Evolutionary conservation across 2,329 filamentous ascomycete genomes (phyloP).

Genomic region (Pleurostoma richardsiae): DNA sequence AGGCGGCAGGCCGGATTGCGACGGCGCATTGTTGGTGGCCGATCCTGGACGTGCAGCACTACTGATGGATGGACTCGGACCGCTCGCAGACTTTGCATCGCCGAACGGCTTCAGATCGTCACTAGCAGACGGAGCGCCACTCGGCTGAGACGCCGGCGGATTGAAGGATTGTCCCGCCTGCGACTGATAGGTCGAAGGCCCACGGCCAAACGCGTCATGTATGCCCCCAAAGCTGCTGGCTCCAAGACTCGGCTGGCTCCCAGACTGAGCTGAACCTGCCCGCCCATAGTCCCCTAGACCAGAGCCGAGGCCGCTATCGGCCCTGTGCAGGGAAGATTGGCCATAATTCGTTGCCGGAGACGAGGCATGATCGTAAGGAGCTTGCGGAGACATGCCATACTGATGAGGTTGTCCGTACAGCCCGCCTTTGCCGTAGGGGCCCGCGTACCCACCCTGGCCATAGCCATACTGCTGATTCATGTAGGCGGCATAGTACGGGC

Average conservation of each 20-base stretch:
- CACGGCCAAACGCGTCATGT: constrained; percentile 51
- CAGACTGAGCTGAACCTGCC: constrained; percentile 42
- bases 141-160: constrained; percentile 41
- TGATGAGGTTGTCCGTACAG: constrained; percentile 49
- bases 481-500: constrained; percentile 59
- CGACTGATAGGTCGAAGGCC: constrained; percentile 48
- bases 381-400: constrained; percentile 52
- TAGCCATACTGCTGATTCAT: constrained; percentile 47
- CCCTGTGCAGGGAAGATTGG: constrained; percentile 46
- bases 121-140: constrained; percentile 30
- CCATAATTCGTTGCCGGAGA: constrained; percentile 49
- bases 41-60: constrained; percentile 54
- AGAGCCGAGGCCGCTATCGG: constrained; percentile 43
- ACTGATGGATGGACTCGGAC: constrained; percentile 51
- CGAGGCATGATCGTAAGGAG: constrained; percentile 50
- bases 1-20: constrained; percentile 50
- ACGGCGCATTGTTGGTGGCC: constrained; percentile 47
- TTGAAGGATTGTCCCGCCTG: constrained; percentile 50
- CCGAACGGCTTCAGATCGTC: constrained; percentile 58
- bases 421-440: constrained; percentile 50
- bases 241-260: constrained; percentile 43
- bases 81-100: constrained; percentile 47
- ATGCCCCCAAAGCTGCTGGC: constrained; percentile 46
- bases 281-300: constrained; percentile 51
- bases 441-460: constrained; percentile 44